Percentiles rank a stretch among this genome's conserved stretches.
These are phyloP conservation scores for Tylopilus rubrobrunneus DNA, from an alignment of 768 basidiomycete genomes.

Conservation along the genomic window DNA sequence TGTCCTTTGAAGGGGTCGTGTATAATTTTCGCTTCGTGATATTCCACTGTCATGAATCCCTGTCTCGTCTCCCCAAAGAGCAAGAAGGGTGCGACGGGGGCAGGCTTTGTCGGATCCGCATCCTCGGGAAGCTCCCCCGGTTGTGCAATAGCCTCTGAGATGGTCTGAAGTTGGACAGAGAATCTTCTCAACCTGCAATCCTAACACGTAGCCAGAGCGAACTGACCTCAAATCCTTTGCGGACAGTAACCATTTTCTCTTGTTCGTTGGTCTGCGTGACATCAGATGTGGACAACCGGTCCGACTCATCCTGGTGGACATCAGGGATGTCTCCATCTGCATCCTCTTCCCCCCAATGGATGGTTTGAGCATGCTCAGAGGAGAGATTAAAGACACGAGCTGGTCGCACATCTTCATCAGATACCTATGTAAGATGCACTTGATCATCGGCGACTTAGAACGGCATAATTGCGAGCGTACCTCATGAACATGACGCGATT, in stretches of 20 bases:
- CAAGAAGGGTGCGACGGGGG: conserved; percentile 24
- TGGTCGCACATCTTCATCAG: conserved; percentile 61
- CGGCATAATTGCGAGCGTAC: conserved; percentile 25
- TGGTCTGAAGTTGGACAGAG: background rate
- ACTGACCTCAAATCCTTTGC: conserved; percentile 45
- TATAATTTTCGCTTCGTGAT: conserved; percentile 12
- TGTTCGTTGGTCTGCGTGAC: conserved; percentile 56
- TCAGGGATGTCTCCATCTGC: conserved; percentile 29
- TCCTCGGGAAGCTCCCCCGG: conserved; percentile 7
- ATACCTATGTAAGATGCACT: conserved; percentile 37
- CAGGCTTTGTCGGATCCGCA: conserved; percentile 3
- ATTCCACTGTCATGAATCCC: conserved; percentile 36
- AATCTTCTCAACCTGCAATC: no score
- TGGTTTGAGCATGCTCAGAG: conserved; percentile 38
- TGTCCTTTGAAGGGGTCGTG: background rate
- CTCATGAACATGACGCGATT: conserved; percentile 63
- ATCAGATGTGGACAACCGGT: conserved; percentile 50
- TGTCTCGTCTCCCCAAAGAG: conserved; percentile 40
- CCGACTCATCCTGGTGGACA: conserved; percentile 38
- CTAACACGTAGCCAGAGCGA: background rate
- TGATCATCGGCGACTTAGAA: background rate
- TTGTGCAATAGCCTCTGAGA: conserved; percentile 12
- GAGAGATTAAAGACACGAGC: conserved; percentile 48
- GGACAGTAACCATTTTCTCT: conserved; percentile 44
- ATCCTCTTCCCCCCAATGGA: conserved; percentile 42